Conservation (phyloP, 768 basidiomycete genomes). For the Hericium erinaceus region DNA sequence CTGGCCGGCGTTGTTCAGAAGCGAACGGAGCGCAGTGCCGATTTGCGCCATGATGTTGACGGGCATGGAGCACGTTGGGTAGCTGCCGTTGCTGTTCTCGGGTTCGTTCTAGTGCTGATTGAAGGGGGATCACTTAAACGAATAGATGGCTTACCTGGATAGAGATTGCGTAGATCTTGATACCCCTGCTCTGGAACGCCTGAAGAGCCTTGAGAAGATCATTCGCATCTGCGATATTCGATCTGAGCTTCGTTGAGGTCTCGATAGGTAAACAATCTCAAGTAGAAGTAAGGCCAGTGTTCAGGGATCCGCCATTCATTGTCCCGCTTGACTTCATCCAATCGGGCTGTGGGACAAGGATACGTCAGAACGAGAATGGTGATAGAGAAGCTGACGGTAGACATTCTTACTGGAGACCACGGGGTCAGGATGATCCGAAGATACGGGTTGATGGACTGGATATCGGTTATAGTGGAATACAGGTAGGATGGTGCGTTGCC, state of each 20-base stretch:
- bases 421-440: slow-evolving; percentile 52
- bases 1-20: slow-evolving; percentile 58
- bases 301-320: slow-evolving; percentile 61
- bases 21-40: slow-evolving; percentile 40
- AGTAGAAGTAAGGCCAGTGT: slow-evolving; percentile 25
- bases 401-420: slow-evolving; percentile 59
- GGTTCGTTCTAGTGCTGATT: slow-evolving; percentile 23
- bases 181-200: slow-evolving; percentile 54
- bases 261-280: slow-evolving; percentile 25
- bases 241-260: not conserved
- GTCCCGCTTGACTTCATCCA: slow-evolving; percentile 70
- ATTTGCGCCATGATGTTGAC: slow-evolving; percentile 49
- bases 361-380: slow-evolving; percentile 25
- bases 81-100: slow-evolving; percentile 50
- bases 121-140: not conserved
- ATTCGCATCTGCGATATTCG: slow-evolving; percentile 41
- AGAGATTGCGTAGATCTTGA: slow-evolving; percentile 52
- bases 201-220: slow-evolving; percentile 69
- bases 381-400: too few species aligned
- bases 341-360: slow-evolving; percentile 39
- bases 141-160: slow-evolving; percentile 31
- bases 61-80: slow-evolving; percentile 54
- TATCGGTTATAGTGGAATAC: slow-evolving; percentile 56
- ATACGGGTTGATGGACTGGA: slow-evolving; percentile 43
- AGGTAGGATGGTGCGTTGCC: slow-evolving; percentile 50